Evolutionary conservation across 768 basidiomycete species (phyloP).

Genomic region (Scleroderma citrinum): DNA sequence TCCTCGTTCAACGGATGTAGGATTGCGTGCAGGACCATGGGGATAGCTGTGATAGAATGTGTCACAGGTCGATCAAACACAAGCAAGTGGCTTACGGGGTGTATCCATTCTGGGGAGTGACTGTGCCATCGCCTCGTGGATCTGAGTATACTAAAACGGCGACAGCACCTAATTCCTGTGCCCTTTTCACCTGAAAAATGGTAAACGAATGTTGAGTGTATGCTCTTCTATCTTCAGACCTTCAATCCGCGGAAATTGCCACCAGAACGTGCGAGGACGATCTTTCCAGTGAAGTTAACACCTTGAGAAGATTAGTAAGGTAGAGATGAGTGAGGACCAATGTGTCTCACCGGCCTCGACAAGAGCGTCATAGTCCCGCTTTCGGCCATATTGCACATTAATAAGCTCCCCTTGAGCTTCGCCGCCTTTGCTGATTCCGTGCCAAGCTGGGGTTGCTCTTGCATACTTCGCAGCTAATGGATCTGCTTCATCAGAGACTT

Average conservation of each 20-base stretch:
- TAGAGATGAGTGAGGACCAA: neutral
- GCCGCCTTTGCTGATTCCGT: constrained; percentile 63
- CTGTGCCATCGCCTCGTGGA: constrained; percentile 56
- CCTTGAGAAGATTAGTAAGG: constrained; percentile 32
- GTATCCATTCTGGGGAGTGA: constrained; percentile 56
- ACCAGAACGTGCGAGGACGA: constrained; percentile 58
- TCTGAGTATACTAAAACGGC: constrained; percentile 62
- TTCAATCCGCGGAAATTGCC: constrained; percentile 66
- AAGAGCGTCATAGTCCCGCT: constrained; percentile 59
- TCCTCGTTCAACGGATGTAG: constrained; percentile 58
- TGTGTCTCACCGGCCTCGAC: constrained; percentile 38
- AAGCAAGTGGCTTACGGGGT: constrained; percentile 28
- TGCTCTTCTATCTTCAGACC: constrained; percentile 21
- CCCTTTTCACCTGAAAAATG: constrained; percentile 44
- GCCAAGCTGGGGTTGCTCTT: constrained; percentile 59
- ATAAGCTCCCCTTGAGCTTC: constrained; percentile 56
- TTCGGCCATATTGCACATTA: constrained; percentile 53
- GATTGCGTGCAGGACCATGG: constrained; percentile 61
- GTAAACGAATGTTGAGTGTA: neutral
- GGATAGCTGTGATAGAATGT: constrained; percentile 40
- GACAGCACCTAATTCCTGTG: constrained; percentile 58
- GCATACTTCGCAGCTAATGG: constrained; percentile 53
- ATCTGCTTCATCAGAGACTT: constrained; percentile 61
- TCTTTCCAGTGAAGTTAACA: constrained; percentile 50
- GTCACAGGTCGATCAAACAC: neutral